phyloP scores from a whole-genome alignment of 2,329 filamentous ascomycete genomes.

The Xylaria sp. region DNA sequence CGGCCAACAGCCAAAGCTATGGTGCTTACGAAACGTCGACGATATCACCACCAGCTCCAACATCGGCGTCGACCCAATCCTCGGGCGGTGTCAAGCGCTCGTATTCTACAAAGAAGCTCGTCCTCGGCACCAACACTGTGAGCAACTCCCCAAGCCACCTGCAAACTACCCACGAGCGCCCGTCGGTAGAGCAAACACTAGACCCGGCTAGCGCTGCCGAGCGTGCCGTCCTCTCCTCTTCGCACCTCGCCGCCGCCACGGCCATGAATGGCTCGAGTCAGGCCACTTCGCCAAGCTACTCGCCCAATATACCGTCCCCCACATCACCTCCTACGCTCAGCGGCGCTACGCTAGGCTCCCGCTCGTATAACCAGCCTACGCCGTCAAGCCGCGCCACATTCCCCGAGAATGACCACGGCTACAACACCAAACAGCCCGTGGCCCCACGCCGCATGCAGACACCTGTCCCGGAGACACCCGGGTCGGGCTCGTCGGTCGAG shows the following conservation, averaged over 20 bases:
- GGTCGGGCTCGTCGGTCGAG: constrained; percentile 75
- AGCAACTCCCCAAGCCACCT: constrained; percentile 79
- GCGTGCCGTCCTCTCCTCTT: constrained; percentile 73
- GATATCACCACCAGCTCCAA: constrained; percentile 68
- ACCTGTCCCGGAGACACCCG: constrained; percentile 70
- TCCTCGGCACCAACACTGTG: constrained; percentile 78
- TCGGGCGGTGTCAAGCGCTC: constrained; percentile 73
- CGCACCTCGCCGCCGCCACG: constrained; percentile 69
- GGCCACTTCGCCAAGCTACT: constrained; percentile 66
- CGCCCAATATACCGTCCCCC: constrained; percentile 75
- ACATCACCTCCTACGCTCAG: constrained; percentile 72
- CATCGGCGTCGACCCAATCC: constrained; percentile 63
- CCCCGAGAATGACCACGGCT: constrained; percentile 60
- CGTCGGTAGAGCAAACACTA: constrained; percentile 71
- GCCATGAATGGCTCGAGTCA: constrained; percentile 71
- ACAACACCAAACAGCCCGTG: constrained; percentile 53
- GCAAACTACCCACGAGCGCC: constrained; percentile 74
- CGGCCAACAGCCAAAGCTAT: constrained; percentile 56
- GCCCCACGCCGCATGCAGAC: constrained; percentile 70
- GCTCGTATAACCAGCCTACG: constrained; percentile 69
- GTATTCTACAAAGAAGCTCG: constrained; percentile 80
- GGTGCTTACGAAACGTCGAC: constrained; percentile 61
- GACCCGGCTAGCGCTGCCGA: constrained; percentile 77
- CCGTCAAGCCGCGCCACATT: constrained; percentile 68
- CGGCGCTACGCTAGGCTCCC: constrained; percentile 66